Evolutionary conservation across 2,329 filamentous ascomycete species (phyloP), one percentile per base, ranked within the genome.

Genomic region (Cercospora sp.): DNA sequence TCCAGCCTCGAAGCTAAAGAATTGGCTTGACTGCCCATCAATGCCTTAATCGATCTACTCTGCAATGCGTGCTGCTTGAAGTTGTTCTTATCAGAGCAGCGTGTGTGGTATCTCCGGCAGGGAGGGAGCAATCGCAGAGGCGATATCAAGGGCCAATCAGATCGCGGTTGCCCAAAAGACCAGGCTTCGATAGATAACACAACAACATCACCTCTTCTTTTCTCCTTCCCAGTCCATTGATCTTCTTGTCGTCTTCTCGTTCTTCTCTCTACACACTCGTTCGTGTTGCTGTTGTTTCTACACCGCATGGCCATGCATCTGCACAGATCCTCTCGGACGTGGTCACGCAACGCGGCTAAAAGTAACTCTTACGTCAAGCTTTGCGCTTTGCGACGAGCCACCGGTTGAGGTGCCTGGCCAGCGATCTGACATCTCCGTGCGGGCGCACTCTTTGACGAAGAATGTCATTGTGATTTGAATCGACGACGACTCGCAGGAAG

Each of bases 321-420:
- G 20, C 23, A 31, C 53, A 30, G 53, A 57, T 57, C 23, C 12
- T 10, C n/a, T 28, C 30, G 55, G 55, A 33, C 8, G 7, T 36
- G 33, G 20, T 30, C 39, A 18, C 45, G 48, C 62, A 57, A 26
- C 62, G 45, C 62, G 62, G 63, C 63, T 55, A 55, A 28, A 28
- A 55, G 48, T 28, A 28, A 55, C 23, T 59, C 51, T 65, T 65
- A 65, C 63, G 63, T 65, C 31, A 57, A 65, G 42, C 36, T 65
- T 58, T 60, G 51, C 63, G 28, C 26, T 57, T 42, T 23, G 23
- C 63, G 48, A 65, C 51, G 63, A 59, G 30, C 62, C 23, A 18
- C 2, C 39, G 42, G 30, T 18, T n/a, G 33, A 42, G 59, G 36
- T 20, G 36, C 36, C 23, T n/a, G 53, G 53, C 16, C 53, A 28